These are phyloP conservation scores for Ganoderma sinense DNA, from an alignment of 1,284 basidiomycete species.

Conservation along the genomic window DNA sequence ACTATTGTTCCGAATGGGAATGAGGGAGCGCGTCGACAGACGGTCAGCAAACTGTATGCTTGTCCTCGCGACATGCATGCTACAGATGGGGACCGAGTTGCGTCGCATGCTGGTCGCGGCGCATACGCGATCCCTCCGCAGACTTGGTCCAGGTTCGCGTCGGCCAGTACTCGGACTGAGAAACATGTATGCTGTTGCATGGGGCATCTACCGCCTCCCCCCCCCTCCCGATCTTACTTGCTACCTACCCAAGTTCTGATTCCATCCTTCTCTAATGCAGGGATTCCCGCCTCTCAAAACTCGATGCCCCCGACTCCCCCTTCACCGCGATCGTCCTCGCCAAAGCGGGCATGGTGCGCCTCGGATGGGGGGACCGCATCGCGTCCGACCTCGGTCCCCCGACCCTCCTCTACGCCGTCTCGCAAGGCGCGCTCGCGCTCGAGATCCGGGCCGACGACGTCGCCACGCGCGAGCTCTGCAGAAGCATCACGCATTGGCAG, in stretches of 20 bases:
- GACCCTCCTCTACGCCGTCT: constrained; percentile 88
- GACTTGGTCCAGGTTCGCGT: no score
- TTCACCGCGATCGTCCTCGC: constrained; percentile 94
- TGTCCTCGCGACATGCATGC: no score
- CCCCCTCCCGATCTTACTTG: no score
- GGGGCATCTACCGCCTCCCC: no score
- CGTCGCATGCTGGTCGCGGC: no score
- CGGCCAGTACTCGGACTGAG: no score
- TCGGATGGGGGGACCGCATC: constrained; percentile 81
- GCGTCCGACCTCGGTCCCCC: constrained; percentile 82
- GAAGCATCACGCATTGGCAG: constrained; percentile 74
- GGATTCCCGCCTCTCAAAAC: constrained; percentile 90
- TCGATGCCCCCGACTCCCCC: constrained; percentile 86
- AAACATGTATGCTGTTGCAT: no score
- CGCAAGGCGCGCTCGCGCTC: constrained; percentile 92
- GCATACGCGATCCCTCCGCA: no score
- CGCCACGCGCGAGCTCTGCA: constrained; percentile 68
- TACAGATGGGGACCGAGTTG: no score
- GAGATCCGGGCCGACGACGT: constrained; percentile 85
- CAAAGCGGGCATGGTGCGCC: constrained; percentile 90
- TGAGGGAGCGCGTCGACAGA: no score
- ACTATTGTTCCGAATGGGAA: no score
- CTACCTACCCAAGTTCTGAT: background rate
- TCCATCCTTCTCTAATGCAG: constrained; percentile 45
- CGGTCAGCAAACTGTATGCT: no score